Base-by-base conservation (phyloP, 345 rosid genomes). In the Populus pruinosa region DNA sequence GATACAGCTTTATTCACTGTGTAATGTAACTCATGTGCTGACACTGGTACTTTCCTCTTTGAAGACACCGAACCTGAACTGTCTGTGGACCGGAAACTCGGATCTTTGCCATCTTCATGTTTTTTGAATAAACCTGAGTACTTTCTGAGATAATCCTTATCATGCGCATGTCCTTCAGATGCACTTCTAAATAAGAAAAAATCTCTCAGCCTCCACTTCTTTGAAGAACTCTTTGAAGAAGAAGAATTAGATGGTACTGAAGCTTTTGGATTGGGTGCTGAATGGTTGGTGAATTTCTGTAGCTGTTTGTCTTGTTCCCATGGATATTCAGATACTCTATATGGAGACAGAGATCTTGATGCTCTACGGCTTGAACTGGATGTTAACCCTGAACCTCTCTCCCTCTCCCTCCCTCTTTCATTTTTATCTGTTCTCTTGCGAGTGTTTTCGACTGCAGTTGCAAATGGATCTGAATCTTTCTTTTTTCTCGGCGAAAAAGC, bases 11-110 rank as follows among this genome's bases (percentile, higher is more conserved):
- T 93, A 80, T 93, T 95, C 80, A 77, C 80, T 6, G 87, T 91
- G 85, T 95, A 95, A 84, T 90, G 98, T 83, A 90, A 75, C 75
- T 91, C 99, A 59, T 95, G 99, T 8, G 98, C 90, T n/a, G 99
- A 92, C 5, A 90, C 82, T 0, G 61, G 69, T 49, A 85, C 91
- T 38, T 79, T 81, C 74, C 87, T 82, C 70, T 78, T 82, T 5
- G 88, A 82, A 16, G 88, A 78, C 1, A 33, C 83, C 2, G 87
- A 75, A 18, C 77, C 69, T 14, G 87, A 69, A 66, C 83, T 41
- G 31, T 86, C 86, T 6, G 73, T 78, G 11, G 90, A 79, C 62
- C 88, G 79, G 72, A 79, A 75, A 77, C 87, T 90, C 8, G 89
- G 56, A 78, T 82, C 86, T 84, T 85, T 93, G 5, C 65, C 78